phyloP scores from a whole-genome alignment of 139 green algal species.

The Tetratostichococcus sp. region DNA sequence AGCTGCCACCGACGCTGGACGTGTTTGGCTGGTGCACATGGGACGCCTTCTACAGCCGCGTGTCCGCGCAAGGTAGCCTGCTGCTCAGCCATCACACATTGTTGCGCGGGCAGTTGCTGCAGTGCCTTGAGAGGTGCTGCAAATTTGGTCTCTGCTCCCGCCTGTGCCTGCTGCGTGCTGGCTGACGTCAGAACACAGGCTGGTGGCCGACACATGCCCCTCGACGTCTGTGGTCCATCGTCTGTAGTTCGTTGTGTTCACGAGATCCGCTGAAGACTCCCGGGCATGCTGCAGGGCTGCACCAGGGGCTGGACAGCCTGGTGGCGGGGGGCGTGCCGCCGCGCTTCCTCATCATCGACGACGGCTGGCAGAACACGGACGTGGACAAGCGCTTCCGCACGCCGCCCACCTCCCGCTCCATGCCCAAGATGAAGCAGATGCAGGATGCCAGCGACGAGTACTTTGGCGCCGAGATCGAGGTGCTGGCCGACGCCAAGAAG shows the following conservation, averaged over 20 bases:
- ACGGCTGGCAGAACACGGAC: conserved; percentile 58
- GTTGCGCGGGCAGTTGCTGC: no score
- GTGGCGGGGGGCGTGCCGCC: conserved; percentile 47
- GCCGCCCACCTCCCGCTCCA: conserved; percentile 9
- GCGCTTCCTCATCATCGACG: conserved; percentile 80
- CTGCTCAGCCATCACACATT: no score
- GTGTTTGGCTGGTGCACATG: conserved; percentile 89
- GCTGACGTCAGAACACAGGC: not conserved
- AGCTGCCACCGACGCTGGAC: conserved; percentile 68
- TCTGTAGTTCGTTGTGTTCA: no score
- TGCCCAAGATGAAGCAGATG: conserved; percentile 1
- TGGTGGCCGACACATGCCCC: no score
- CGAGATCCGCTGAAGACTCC: not conserved
- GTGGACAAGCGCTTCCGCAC: conserved; percentile 36
- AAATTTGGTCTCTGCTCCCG: no score
- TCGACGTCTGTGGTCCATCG: no score
- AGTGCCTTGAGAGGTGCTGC: no score
- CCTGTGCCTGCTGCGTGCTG: no score
- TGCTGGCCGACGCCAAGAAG: conserved; percentile 21
- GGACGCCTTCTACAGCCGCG: conserved; percentile 92
- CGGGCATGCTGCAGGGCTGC: conserved; percentile 16
- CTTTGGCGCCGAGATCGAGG: conserved; percentile 26
- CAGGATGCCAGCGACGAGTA: not conserved
- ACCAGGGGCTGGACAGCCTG: conserved; percentile 66
- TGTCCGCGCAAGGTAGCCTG: conserved; percentile 51